These are phyloP conservation scores for Musa acuminata DNA, from an alignment of 176 grass and related monocot genomes.

Conservation along the genomic window DNA sequence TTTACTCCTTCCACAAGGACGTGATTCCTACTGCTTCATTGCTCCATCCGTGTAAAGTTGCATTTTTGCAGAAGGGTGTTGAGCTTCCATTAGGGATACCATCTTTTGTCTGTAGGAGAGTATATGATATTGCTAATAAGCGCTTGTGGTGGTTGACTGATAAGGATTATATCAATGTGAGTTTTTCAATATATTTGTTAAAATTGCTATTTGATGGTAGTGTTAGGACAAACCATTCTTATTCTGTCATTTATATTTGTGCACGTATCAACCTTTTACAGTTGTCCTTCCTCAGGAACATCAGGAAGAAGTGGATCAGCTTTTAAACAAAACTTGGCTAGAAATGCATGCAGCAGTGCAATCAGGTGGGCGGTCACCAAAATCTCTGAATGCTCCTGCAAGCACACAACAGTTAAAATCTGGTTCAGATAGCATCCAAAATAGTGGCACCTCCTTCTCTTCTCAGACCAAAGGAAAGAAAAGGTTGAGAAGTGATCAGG, in stretches of 20 bases:
- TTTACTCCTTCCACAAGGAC: constrained; percentile 91
- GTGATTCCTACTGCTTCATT: constrained; percentile 65
- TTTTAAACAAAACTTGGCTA: constrained; percentile 57
- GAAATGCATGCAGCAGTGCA: constrained; percentile 93
- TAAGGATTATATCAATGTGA: constrained; percentile 71
- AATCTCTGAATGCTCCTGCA: constrained; percentile 40
- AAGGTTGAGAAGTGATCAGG: constrained; percentile 65
- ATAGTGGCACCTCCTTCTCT: constrained; percentile 35
- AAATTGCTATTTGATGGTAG: too few species aligned
- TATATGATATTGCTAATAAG: constrained; percentile 86
- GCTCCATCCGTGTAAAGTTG: constrained; percentile 85
- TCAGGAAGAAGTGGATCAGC: constrained; percentile 74
- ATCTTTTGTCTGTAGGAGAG: constrained; percentile 68
- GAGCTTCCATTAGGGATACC: constrained; percentile 60
- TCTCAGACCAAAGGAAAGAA: constrained; percentile 70
- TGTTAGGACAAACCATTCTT: background rate
- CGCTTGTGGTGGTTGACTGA: constrained; percentile 96
- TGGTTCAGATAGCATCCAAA: constrained; percentile 48
- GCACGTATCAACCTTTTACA: background rate
- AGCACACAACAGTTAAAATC: constrained; percentile 55
- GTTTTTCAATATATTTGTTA: constrained; percentile 1
- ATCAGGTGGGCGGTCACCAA: constrained; percentile 68
- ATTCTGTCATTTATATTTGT: background rate
- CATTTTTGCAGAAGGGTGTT: constrained; percentile 68
- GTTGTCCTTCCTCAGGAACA: constrained; percentile 49